Percentiles rank a stretch among this genome's conserved stretches.
These are phyloP conservation scores for Atkinsonella texensis DNA, from an alignment of 2,329 filamentous ascomycete species.

Conservation along the genomic window DNA sequence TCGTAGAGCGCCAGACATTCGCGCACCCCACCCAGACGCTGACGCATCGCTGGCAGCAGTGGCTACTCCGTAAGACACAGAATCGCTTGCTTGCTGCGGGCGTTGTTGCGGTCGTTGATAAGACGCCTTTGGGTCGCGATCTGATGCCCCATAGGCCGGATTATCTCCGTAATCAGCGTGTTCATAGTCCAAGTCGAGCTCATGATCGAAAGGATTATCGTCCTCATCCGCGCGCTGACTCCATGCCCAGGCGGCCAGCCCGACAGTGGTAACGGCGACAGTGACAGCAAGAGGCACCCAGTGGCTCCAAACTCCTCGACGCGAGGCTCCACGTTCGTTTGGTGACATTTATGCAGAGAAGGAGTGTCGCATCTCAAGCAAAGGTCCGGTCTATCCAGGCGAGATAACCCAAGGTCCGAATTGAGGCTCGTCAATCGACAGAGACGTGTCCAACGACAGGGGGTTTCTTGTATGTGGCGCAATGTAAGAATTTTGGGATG, in stretches of 20 bases:
- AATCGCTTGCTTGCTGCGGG: slow-evolving; percentile 12
- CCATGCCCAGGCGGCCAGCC: slow-evolving; percentile 86
- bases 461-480: not conserved
- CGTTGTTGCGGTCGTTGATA: slow-evolving; percentile 24
- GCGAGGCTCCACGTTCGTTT: slow-evolving; percentile 42
- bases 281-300: slow-evolving; percentile 85
- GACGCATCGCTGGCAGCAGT: slow-evolving; percentile 18
- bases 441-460: not conserved
- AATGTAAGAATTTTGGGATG: not conserved
- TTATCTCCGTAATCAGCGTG: slow-evolving; percentile 42
- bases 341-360: slow-evolving; percentile 39
- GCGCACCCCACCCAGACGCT: slow-evolving; percentile 53
- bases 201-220: slow-evolving; percentile 48
- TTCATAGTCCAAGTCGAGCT: slow-evolving; percentile 35
- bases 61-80: slow-evolving; percentile 30
- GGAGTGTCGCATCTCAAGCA: slow-evolving; percentile 22
- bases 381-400: slow-evolving; percentile 8
- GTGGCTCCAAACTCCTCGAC: slow-evolving; percentile 59
- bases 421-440: not conserved
- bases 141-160: slow-evolving; percentile 33
- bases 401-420: not conserved
- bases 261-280: slow-evolving; percentile 75
- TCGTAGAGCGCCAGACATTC: slow-evolving; percentile 69
- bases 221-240: slow-evolving; percentile 71
- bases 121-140: slow-evolving; percentile 18